Conservation (phyloP, 2,329 filamentous ascomycete genomes). For the Fonsecaea multimorphosa region DNA sequence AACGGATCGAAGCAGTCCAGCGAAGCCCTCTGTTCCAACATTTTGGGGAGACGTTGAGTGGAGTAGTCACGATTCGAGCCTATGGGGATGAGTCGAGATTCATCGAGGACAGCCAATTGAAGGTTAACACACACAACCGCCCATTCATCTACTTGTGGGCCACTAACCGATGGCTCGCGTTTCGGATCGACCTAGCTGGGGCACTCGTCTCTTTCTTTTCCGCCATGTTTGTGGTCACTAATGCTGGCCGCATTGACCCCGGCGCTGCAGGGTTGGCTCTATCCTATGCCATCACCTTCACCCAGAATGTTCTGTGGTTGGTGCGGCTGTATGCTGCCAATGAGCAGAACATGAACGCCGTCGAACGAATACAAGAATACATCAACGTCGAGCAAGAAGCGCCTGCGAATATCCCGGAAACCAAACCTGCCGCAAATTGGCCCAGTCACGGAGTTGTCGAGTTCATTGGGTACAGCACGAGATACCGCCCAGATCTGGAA, state of each 20-base stretch:
- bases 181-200: conserved; percentile 88
- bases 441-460: conserved; percentile 83
- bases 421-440: conserved; percentile 79
- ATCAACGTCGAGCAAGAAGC: conserved; percentile 96
- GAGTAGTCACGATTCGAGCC: conserved; percentile 94
- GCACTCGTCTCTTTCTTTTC: conserved; percentile 93
- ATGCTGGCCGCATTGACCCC: conserved; percentile 81
- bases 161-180: conserved; percentile 93
- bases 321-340: conserved; percentile 92
- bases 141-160: conserved; percentile 98
- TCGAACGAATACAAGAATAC: conserved; percentile 97
- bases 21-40: conserved; percentile 96
- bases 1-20: conserved; percentile 91
- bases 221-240: conserved; percentile 86
- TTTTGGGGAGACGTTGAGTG: conserved; percentile 92
- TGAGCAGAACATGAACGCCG: conserved; percentile 99
- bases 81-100: conserved; percentile 95
- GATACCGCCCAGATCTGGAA: conserved; percentile 86
- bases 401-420: conserved; percentile 74
- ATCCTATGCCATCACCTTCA: conserved; percentile 95
- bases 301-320: conserved; percentile 95
- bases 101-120: conserved; percentile 84
- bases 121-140: conserved; percentile 87
- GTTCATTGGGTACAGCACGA: conserved; percentile 86
- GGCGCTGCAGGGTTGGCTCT: conserved; percentile 92